phyloP scores from a whole-genome alignment of 116 monocot genomes.

The Dioscorea cayenensis region DNA sequence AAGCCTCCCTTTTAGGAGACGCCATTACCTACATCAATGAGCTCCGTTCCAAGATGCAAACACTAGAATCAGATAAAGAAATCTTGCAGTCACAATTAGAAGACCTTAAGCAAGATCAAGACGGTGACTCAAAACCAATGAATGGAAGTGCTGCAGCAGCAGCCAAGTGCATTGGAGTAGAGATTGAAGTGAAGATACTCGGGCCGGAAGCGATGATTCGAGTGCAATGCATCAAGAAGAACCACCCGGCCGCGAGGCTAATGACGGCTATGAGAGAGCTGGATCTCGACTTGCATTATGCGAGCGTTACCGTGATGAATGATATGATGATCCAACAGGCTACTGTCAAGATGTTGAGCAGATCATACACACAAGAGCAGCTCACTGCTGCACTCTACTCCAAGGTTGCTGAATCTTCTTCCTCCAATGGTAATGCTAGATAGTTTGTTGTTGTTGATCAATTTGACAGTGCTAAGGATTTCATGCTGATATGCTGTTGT shows the following conservation, averaged over 20 bases:
- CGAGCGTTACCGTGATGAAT: conserved; percentile 37
- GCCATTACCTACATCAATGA: conserved; percentile 88
- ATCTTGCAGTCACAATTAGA: conserved; percentile 18
- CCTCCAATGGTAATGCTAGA: not conserved
- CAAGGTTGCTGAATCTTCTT: conserved; percentile 4
- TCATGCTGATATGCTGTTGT: no score
- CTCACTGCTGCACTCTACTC: conserved; percentile 26
- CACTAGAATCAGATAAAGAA: conserved; percentile 51
- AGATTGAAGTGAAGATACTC: conserved; percentile 37
- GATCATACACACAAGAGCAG: conserved; percentile 25
- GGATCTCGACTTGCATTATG: conserved; percentile 35
- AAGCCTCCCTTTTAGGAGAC: conserved; percentile 80
- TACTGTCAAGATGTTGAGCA: conserved; percentile 27
- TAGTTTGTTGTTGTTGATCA: not conserved
- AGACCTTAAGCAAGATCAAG: conserved; percentile 8
- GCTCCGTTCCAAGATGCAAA: conserved; percentile 34
- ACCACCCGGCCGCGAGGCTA: conserved; percentile 46
- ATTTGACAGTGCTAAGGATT: no score
- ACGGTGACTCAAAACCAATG: not conserved
- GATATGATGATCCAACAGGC: conserved; percentile 54
- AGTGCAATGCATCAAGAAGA: conserved; percentile 22
- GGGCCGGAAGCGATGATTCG: conserved; percentile 41
- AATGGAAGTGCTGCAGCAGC: not conserved
- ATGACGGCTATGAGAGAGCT: conserved; percentile 36
- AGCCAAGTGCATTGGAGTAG: conserved; percentile 27